Evolutionary conservation across 2,329 filamentous ascomycete genomes (phyloP), one percentile per base, ranked within the genome.

Genomic region (Curvularia verruculosa): DNA sequence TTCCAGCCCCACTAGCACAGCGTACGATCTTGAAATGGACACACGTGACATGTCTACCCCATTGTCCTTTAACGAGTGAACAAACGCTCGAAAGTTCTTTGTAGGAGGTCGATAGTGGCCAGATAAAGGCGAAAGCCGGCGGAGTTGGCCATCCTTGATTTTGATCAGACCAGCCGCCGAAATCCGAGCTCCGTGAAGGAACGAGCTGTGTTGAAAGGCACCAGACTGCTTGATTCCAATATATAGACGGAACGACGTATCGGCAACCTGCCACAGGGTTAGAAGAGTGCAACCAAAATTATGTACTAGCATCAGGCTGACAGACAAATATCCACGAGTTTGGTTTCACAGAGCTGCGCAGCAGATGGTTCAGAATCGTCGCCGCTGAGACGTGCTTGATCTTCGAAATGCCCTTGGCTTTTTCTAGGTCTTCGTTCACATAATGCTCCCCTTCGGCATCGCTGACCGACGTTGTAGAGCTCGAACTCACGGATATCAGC

Each of bases 281-380:
- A 44, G 43, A 13, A 24, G 23, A 21, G 6, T n/a, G 7, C 18
- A n/a, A 13, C 5, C 5, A 7, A n/a, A n/a, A n/a, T n/a, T n/a
- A n/a, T n/a, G 15, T 40, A 12, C n/a, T 15, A 9, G 9, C 26
- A 13, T 15, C 21, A 13, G 15, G 41, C 18, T 8, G 40, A 6
- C 79, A 65, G 62, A 83, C 92, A 68, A 96, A 97, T 63, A 96
- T 96, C 93, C 93, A 96, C 4, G 90, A 95, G 69, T 94, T 93
- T 61, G 92, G 92, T 75, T 88, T 90, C 37, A 92, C 89, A 0
- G 89, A 88, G 62, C 91, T 89, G 58, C 90, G 86, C 15, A 95
- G 82, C 5, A 96, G 81, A 61, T 90, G 89, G 74, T 95, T 91
- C 73, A 94, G 85, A 3, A 96, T 83, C 0, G 89, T 88, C 0